Evolutionary conservation across 805 yeast genomes (phyloP).

Genomic region (Saccharomyces eubayanus): DNA sequence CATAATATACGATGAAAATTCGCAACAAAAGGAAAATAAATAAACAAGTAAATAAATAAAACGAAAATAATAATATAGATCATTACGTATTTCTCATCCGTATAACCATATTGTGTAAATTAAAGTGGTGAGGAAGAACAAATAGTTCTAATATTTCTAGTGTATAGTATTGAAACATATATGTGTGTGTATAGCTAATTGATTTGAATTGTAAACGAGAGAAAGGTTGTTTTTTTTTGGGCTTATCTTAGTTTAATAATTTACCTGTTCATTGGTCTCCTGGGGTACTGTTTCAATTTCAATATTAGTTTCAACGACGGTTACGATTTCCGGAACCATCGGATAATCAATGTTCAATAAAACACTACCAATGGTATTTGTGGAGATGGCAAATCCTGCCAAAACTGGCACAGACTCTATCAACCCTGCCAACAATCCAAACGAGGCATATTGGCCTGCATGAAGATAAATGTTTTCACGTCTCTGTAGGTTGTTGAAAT

Average conservation of each 20-base stretch:
- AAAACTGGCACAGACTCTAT: constrained; percentile 25
- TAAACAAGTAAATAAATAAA: neutral
- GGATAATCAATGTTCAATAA: constrained; percentile 2
- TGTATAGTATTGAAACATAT: neutral
- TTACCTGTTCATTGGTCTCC: neutral
- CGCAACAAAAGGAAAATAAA: neutral
- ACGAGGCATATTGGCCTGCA: constrained; percentile 24
- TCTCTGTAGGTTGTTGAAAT: constrained; percentile 15
- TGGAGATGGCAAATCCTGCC: constrained; percentile 20
- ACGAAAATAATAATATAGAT: neutral
- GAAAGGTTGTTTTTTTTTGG: neutral
- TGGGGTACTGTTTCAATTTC: neutral
- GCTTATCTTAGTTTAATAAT: neutral
- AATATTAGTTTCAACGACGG: neutral
- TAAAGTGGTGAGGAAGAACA: neutral
- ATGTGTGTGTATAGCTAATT: neutral
- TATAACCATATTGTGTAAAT: neutral
- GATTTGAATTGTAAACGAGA: neutral
- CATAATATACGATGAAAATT: constrained; percentile 23
- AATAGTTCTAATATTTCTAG: neutral
- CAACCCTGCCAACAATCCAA: constrained; percentile 25
- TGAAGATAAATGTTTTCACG: constrained; percentile 17
- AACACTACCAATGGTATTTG: constrained; percentile 22
- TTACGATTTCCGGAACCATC: neutral
- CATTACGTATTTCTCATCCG: neutral